Evolutionary conservation across 2,329 filamentous ascomycete species (phyloP).

Genomic region (Calonectria fujianensis): DNA sequence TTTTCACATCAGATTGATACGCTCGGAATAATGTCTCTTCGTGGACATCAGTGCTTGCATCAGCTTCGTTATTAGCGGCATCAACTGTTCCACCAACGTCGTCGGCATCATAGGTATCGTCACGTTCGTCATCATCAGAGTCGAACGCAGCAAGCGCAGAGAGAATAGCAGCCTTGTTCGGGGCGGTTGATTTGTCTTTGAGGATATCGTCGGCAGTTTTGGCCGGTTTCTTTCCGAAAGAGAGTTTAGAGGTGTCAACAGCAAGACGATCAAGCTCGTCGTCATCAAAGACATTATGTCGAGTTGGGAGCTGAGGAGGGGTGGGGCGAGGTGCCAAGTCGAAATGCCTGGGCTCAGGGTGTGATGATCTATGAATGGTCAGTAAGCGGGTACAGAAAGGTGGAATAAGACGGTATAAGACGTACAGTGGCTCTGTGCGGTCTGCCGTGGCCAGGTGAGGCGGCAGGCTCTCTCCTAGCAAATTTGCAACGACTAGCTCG

Average conservation of each 20-base stretch:
- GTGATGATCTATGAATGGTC: slow-evolving; percentile 55
- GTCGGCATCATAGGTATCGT: slow-evolving; percentile 95
- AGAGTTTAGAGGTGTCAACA: slow-evolving; percentile 80
- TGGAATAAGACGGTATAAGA: slow-evolving; percentile 41
- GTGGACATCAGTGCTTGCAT: slow-evolving; percentile 69
- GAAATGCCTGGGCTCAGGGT: slow-evolving; percentile 50
- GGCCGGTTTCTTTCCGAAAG: slow-evolving; percentile 83
- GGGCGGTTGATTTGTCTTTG: slow-evolving; percentile 76
- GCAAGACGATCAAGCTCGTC: slow-evolving; percentile 86
- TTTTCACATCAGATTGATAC: slow-evolving; percentile 77
- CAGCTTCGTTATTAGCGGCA: slow-evolving; percentile 73
- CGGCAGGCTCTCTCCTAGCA: slow-evolving; percentile 86
- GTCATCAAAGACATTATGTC: slow-evolving; percentile 86
- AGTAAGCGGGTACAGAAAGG: slow-evolving; percentile 37
- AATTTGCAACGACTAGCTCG: slow-evolving; percentile 86
- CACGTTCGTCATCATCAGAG: slow-evolving; percentile 94
- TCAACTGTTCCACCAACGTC: slow-evolving; percentile 95
- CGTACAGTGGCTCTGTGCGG: slow-evolving; percentile 77
- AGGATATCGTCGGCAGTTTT: slow-evolving; percentile 84
- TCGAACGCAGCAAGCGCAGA: slow-evolving; percentile 93
- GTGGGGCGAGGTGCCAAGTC: slow-evolving; percentile 76
- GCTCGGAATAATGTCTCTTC: slow-evolving; percentile 85
- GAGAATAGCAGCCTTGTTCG: slow-evolving; percentile 89
- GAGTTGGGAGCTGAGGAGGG: slow-evolving; percentile 72
- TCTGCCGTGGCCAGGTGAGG: slow-evolving; percentile 79